Evolutionary conservation across 1,139 yeast genomes (phyloP).

Genomic region (Candida pseudocylindracea): DNA sequence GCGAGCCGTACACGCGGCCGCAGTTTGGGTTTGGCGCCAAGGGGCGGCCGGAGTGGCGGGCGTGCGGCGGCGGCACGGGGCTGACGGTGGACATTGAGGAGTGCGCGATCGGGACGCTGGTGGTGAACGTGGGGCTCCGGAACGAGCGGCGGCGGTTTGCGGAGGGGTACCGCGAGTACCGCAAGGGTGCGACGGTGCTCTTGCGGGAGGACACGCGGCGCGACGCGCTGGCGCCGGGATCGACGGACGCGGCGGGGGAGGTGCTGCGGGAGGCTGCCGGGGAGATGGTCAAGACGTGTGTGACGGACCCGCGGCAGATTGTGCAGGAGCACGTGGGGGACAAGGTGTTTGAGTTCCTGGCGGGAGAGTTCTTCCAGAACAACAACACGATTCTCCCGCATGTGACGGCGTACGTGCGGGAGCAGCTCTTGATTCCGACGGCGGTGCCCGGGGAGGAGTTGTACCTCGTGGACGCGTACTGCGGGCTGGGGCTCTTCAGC

Average conservation of each 20-base stretch:
- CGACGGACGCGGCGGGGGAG: conserved; percentile 15
- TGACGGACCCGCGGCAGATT: conserved; percentile 53
- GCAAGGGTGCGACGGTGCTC: conserved; percentile 73
- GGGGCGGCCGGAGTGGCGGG: conserved; percentile 55
- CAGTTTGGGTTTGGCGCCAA: conserved; percentile 76
- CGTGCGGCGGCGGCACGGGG: conserved; percentile 14
- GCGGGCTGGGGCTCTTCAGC: conserved; percentile 91
- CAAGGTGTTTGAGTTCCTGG: conserved; percentile 63
- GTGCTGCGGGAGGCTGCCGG: conserved; percentile 9
- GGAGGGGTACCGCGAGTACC: conserved; percentile 28
- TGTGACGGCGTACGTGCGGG: conserved; percentile 62
- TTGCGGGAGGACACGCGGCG: conserved; percentile 49
- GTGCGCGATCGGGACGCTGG: conserved; percentile 70
- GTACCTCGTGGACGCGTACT: conserved; percentile 85
- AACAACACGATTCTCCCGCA: conserved; percentile 76
- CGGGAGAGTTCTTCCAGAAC: conserved; percentile 92
- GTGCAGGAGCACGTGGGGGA: conserved; percentile 64
- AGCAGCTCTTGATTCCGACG: conserved; percentile 29
- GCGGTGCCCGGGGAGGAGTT: conserved; percentile 9
- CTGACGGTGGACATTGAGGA: conserved; percentile 75
- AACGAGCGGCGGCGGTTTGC: conserved; percentile 39
- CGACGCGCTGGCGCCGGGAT: conserved; percentile 12
- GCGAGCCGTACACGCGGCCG: conserved; percentile 26
- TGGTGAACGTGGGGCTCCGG: conserved; percentile 52
- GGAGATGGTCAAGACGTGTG: conserved; percentile 22